Evolutionary conservation across 2,329 filamentous ascomycete genomes (phyloP), one percentile per base, ranked within the genome.

Genomic region (Tolypocladium sp.): DNA sequence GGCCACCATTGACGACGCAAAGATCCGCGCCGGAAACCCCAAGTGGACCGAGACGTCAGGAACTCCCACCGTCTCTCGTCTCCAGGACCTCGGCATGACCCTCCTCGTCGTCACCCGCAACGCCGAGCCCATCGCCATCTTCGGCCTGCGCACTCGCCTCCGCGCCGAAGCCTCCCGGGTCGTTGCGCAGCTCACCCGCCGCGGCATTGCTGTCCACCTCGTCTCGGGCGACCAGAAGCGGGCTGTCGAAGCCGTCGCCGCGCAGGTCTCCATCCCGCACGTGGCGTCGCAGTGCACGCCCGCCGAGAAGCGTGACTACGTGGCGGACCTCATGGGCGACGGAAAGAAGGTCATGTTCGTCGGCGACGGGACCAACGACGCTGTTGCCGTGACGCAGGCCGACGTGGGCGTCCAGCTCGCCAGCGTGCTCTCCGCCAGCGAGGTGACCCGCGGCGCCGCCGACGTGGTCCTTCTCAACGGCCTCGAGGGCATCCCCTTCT

Each of bases 351-450:
- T 84, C 58, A 71, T 87, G 58, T 88, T 88, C 70, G 76, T 80
- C 46, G 85, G 85, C 38, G 85, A 88, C 63, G 85, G 85, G 13
- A 85, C 82, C 9, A 88, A 88, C 66, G 85, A 88, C 65, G 82
- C 85, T 0, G 75, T 81, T 5, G 85, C 85, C 1, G 75, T 88
- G 4, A 80, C 83, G 3, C 78, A 82, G 64, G 83, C 86, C 30
- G 75, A 80, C 42, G 74, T 88, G n/a, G 85, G 84, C 41, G 75
- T 86, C 0, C 82, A 86, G 59, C 77, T 88, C 62, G 77, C 77
- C 59, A 74, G 76, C 59, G 77, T 72, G 46, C 61, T 65, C 7
- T 68, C 67, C 4, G 64, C 67, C n/a, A 80, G 77, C 7, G 83
- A 87, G 49, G 74, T 86, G 20, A 81, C 83, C 0, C 73, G 78